Conservation (phyloP, 1,284 basidiomycete genomes). For the Cryptococcus sp. region DNA sequence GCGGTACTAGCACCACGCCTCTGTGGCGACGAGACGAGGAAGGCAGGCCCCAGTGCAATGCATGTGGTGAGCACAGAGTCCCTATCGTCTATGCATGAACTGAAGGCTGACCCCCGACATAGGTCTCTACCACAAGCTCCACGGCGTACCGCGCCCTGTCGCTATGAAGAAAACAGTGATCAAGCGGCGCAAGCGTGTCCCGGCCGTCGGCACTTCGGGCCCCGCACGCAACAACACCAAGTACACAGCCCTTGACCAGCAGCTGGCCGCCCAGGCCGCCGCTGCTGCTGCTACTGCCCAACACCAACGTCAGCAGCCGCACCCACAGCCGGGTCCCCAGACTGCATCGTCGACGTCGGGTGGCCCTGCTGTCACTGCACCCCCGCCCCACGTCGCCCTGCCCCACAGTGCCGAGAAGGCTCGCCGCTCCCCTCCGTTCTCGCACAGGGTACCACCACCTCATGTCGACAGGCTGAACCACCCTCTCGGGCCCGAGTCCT, state of each 20-base stretch:
- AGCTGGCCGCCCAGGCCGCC: neutral
- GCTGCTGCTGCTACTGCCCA: constrained; percentile 6
- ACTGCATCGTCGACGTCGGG: neutral
- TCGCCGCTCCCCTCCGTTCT: constrained; percentile 14
- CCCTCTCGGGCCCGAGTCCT: constrained; percentile 5
- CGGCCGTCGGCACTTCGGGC: constrained; percentile 56
- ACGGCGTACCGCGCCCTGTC: constrained; percentile 93
- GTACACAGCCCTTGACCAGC: constrained; percentile 9
- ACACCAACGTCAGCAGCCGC: neutral
- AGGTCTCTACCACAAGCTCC: constrained; percentile 97
- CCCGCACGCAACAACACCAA: neutral
- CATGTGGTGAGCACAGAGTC: constrained; percentile 68
- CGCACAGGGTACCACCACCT: constrained; percentile 10
- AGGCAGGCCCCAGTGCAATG: constrained; percentile 72
- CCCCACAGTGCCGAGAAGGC: constrained; percentile 11
- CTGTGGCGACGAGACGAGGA: constrained; percentile 91
- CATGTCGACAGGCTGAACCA: constrained; percentile 8
- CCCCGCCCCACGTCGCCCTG: constrained; percentile 17
- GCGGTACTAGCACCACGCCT: constrained; percentile 89
- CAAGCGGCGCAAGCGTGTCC: constrained; percentile 93
- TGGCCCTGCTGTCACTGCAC: constrained; percentile 12
- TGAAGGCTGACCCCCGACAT: constrained; percentile 21
- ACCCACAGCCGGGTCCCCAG: too few species aligned
- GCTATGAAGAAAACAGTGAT: constrained; percentile 99
- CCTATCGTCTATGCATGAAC: constrained; percentile 40